Evolutionary conservation across 1,284 basidiomycete genomes (phyloP), one percentile per base, ranked within the genome.

Genomic region (Ustanciosporium gigantosporum): DNA sequence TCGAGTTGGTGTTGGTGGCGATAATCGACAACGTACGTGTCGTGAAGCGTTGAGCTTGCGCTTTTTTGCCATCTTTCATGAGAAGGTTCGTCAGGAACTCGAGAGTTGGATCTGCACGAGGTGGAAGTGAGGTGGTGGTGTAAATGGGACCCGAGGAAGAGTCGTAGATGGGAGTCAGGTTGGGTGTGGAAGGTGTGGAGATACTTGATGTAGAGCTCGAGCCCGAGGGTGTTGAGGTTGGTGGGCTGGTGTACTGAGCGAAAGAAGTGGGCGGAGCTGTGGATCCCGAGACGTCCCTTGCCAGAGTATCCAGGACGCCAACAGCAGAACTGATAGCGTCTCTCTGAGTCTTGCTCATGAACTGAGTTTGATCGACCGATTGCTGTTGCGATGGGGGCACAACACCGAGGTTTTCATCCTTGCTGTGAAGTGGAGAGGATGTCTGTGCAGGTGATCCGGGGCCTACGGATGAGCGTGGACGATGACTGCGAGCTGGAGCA

Each of bases 51-150:
- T 75, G 72, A 0, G 79, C 73, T 13, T 67, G 59, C 0, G 77
- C 68, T 47, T 78, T 79, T 42, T 80, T 81, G 35, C 80, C 80
- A 41, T 78, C 75, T 32, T 70, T 69, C 79, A 80, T 79, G 25
- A 80, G 66, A 35, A 79, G 62, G 25, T 78, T 77, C 38, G 79
- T 67, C 34, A 76, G 58, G 24, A 68, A 64, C 15, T 78, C 62
- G n/a, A 80, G 59, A 13, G 68, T 64, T 1, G 70, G 50, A 35
- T 79, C 78, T 20, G 68, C 46, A 19, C 56, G 41, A 0, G 68
- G 60, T 1, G 73, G 73, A 1, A 74, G 52, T 7, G 58, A 53
- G 9, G 50, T 20, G 3, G 57, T 32, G 0, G 68, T 50, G 41
- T 74, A 74, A 13, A 62, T 31, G 0, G 60, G 53, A 1, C 49